These are phyloP conservation scores for Drechslerella coelobrocha DNA, from an alignment of 2,329 filamentous ascomycete genomes.

Conservation along the genomic window DNA sequence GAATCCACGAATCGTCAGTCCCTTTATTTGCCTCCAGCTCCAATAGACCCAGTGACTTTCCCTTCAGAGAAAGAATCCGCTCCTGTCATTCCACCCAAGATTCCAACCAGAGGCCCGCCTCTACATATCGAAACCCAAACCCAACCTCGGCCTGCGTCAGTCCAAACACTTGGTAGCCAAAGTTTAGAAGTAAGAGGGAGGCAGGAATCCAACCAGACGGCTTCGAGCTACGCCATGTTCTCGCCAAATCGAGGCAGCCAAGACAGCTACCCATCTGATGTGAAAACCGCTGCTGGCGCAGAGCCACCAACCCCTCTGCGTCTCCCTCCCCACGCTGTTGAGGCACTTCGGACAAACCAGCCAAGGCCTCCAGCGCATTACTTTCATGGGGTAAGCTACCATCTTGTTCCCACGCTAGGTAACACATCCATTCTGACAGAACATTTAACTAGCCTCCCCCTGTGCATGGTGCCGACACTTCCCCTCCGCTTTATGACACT, in stretches of 20 bases:
- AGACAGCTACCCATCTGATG: constrained; percentile 31
- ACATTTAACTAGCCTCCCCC: constrained; percentile 20
- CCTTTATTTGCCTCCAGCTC: constrained; percentile 26
- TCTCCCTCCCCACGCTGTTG: constrained; percentile 40
- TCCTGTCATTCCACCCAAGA: constrained; percentile 17
- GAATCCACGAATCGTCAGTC: constrained; percentile 28
- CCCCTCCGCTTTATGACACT: constrained; percentile 25
- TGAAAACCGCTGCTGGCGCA: constrained; percentile 19
- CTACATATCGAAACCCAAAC: constrained; percentile 21
- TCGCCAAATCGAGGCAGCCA: constrained; percentile 32
- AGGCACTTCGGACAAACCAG: constrained; percentile 24
- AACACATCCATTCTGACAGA: background rate
- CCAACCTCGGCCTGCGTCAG: background rate
- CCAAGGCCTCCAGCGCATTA: constrained; percentile 29
- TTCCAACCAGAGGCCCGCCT: constrained; percentile 13
- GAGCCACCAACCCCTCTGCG: constrained; percentile 19
- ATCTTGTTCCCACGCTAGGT: background rate
- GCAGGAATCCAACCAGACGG: constrained; percentile 33
- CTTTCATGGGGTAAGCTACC: constrained; percentile 35
- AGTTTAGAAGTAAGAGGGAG: constrained; percentile 3
- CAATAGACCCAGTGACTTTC: constrained; percentile 18
- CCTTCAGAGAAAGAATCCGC: background rate
- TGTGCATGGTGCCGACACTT: constrained; percentile 20
- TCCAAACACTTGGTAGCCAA: constrained; percentile 12
- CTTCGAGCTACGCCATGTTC: constrained; percentile 43